These are phyloP conservation scores for Triticum timopheevii DNA, from an alignment of 176 grass and related monocot genomes.

Conservation along the genomic window DNA sequence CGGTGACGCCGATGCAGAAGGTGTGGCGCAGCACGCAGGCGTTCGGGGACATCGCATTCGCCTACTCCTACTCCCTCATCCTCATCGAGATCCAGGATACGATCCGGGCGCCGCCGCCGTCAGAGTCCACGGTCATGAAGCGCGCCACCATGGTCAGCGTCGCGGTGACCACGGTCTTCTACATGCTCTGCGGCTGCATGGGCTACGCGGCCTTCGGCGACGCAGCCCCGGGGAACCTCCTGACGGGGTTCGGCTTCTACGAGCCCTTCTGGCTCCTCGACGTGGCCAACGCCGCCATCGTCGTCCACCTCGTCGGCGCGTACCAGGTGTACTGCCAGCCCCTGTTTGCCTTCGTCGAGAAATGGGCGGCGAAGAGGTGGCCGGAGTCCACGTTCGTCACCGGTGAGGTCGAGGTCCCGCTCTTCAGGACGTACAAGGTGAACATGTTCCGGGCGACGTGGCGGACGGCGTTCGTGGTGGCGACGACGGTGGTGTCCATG, in stretches of 20 bases:
- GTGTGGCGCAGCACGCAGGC: slow-evolving; percentile 83
- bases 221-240: slow-evolving; percentile 48
- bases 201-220: slow-evolving; percentile 60
- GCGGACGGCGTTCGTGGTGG: slow-evolving; percentile 59
- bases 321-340: slow-evolving; percentile 87
- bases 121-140: slow-evolving; percentile 54
- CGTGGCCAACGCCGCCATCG: slow-evolving; percentile 60
- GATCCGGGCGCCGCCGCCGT: slow-evolving; percentile 37
- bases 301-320: slow-evolving; percentile 57
- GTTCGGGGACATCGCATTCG: slow-evolving; percentile 80
- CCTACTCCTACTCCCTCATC: slow-evolving; percentile 81
- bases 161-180: slow-evolving; percentile 45
- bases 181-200: slow-evolving; percentile 58
- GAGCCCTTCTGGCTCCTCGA: slow-evolving; percentile 72
- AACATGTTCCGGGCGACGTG: slow-evolving; percentile 67
- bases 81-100: slow-evolving; percentile 81
- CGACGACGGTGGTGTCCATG: slow-evolving; percentile 81
- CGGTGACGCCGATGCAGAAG: slow-evolving; percentile 54
- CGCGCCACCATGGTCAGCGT: slow-evolving; percentile 44
- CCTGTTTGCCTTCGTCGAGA: slow-evolving; percentile 85
- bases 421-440: slow-evolving; percentile 37
- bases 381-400: slow-evolving; percentile 45
- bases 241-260: slow-evolving; percentile 66
- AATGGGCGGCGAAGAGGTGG: slow-evolving; percentile 56
- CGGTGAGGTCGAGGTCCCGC: slow-evolving; percentile 42